A percentile compares a stretch with the other conserved stretches of the same genome.
phyloP scores from a whole-genome alignment of 179 eudicot genomes.

The Amaranthus tricolor region DNA sequence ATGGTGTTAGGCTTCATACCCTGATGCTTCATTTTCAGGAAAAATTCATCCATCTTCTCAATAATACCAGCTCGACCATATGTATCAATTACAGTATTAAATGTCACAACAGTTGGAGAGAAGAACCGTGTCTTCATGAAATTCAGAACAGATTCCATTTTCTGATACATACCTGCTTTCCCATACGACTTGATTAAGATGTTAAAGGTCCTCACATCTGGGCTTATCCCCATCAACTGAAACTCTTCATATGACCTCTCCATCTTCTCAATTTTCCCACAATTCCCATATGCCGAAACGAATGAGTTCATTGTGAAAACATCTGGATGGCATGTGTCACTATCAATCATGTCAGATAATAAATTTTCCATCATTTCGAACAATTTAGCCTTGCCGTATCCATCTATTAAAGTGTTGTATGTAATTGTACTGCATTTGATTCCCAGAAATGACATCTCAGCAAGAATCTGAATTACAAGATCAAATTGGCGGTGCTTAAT shows the following conservation, averaged over 20 bases:
- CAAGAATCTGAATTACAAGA: conserved; percentile 45
- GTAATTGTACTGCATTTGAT: conserved; percentile 59
- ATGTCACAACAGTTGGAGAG: conserved; percentile 72
- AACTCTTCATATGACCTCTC: conserved; percentile 87
- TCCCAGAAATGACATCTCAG: conserved; percentile 69
- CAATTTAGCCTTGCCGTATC: conserved; percentile 76
- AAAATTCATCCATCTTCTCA: conserved; percentile 63
- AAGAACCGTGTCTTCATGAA: conserved; percentile 70
- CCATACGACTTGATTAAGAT: conserved; percentile 84
- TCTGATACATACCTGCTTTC: conserved; percentile 55
- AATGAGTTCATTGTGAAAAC: conserved; percentile 80
- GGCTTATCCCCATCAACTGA: conserved; percentile 72
- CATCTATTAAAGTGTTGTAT: conserved; percentile 82
- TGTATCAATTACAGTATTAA: conserved; percentile 59
- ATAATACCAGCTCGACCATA: conserved; percentile 63
- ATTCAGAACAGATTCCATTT: conserved; percentile 63
- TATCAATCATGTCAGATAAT: conserved; percentile 65
- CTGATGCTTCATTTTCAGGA: conserved; percentile 84
- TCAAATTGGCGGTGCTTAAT: conserved; percentile 54
- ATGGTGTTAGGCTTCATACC: conserved; percentile 81
- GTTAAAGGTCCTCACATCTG: conserved; percentile 77
- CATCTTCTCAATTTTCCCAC: conserved; percentile 64
- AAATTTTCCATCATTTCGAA: conserved; percentile 66
- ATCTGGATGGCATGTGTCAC: conserved; percentile 66
- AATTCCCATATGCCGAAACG: conserved; percentile 70